A percentile compares a stretch with the other conserved stretches of the same genome.
Conservation (phyloP, 2,329 filamentous ascomycete genomes). For the Diplodia sapinea region DNA sequence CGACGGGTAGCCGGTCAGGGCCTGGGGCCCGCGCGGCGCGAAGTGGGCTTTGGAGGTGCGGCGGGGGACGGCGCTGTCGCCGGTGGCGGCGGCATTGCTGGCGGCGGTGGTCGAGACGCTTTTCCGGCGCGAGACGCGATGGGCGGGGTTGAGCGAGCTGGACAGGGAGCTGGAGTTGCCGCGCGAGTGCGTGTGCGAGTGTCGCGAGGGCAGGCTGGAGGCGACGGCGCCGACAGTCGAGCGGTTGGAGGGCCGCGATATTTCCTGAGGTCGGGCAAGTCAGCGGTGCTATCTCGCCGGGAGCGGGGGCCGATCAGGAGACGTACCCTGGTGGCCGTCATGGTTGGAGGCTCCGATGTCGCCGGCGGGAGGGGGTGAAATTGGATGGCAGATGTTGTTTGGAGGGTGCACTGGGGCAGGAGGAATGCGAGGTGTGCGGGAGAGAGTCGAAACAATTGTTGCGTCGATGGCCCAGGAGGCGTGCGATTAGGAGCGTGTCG, state of each 20-base stretch:
- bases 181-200: slow-evolving; percentile 54
- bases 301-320: slow-evolving; percentile 31
- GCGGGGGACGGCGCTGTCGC: slow-evolving; percentile 68
- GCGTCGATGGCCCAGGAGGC: slow-evolving; percentile 24
- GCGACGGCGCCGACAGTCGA: slow-evolving; percentile 59
- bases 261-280: slow-evolving; percentile 44
- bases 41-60: slow-evolving; percentile 68
- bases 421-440: slow-evolving; percentile 16
- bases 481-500: slow-evolving; percentile 27
- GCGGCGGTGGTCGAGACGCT: slow-evolving; percentile 80
- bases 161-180: slow-evolving; percentile 83
- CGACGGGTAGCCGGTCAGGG: slow-evolving; percentile 63
- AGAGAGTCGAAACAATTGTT: slow-evolving; percentile 25
- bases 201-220: slow-evolving; percentile 60
- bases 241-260: slow-evolving; percentile 52
- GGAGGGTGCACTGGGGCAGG: neutral
- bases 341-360: slow-evolving; percentile 33
- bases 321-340: slow-evolving; percentile 49
- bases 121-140: slow-evolving; percentile 91
- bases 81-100: slow-evolving; percentile 75
- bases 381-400: slow-evolving; percentile 1
- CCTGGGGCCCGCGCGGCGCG: slow-evolving; percentile 54
- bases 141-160: slow-evolving; percentile 76
- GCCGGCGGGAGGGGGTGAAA: neutral
- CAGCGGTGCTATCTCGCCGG: slow-evolving; percentile 38